phyloP scores from a whole-genome alignment of 176 grass and related monocot species.

The Olyra latifolia region DNA sequence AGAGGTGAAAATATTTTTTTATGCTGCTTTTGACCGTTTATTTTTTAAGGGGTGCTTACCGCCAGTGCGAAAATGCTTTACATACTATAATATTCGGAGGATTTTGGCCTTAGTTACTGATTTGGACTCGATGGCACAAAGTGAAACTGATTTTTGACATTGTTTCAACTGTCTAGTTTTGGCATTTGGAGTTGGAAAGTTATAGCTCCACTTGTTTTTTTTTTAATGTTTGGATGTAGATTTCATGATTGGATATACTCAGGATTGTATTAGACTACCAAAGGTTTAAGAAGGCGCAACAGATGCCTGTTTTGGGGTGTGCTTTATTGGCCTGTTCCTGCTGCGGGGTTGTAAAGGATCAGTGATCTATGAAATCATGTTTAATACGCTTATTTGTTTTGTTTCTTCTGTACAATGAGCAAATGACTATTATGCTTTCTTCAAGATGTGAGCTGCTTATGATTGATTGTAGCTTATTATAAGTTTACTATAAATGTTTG shows the following conservation, averaged over 20 bases:
- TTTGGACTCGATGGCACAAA: background rate
- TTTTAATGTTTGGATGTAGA: background rate
- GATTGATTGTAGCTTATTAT: background rate
- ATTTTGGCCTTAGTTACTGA: background rate
- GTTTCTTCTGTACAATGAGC: background rate
- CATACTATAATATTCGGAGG: background rate
- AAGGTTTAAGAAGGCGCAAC: background rate
- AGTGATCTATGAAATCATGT: background rate
- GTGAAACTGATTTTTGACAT: background rate
- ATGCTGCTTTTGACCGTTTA: background rate
- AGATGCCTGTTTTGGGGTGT: background rate
- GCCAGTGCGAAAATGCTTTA: background rate
- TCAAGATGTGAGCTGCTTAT: conserved; percentile 6
- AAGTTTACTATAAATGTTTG: background rate
- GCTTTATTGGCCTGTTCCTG: background rate
- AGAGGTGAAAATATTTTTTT: background rate
- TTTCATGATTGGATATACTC: background rate
- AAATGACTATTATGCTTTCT: background rate
- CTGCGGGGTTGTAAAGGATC: background rate
- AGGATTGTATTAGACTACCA: background rate
- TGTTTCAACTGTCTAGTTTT: background rate
- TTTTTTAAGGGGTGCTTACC: background rate
- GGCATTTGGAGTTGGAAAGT: background rate
- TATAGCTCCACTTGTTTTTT: background rate
- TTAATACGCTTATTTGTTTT: background rate